Evolutionary conservation across 1,284 basidiomycete genomes (phyloP), one percentile per base, ranked within the genome.

Genomic region (Heliocybe sulcata): DNA sequence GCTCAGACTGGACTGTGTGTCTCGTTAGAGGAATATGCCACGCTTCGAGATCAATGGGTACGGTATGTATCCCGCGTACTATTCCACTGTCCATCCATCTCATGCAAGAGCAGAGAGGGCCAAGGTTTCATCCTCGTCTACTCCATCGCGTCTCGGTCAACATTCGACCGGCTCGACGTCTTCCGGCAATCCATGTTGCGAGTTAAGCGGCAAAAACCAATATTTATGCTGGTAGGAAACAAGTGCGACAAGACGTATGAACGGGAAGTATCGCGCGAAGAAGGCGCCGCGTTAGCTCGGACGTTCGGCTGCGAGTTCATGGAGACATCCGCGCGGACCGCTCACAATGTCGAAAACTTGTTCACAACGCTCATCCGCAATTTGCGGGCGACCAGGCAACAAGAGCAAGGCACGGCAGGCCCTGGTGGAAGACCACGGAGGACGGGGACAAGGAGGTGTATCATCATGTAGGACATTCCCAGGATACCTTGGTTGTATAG

Each of bases 41-140:
- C 97, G 33, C 82, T 99, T 67, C 87, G 97, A 61, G 96, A 99
- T 77, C 96, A 99, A 72, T 99, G 97, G 93, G 97, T 99, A 63
- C 84, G 92, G 91, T 94, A 60, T 69, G 89, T 79, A 53, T 49
- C 52, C 47, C 49, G 51, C 23, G 54, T 45, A n/a, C 53, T 29
- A 27, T 48, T 27, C n/a, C 35, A 12, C 47, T 25, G 55, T n/a
- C 52, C 26, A 31, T 58, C 54, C 10, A 25, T 35, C 51, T 56
- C 20, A 48, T 52, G 58, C 59, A 47, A 33, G 54, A 57, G 35
- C 74, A 94, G 96, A 53, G 97, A 98, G 70, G 96, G 97, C 59
- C 94, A 99, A 75, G 97, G 96, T 10, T 99, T 99, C 74, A 89
- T 99, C 60, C 83, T 99, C 56, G 97, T 99, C 56, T 99, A 99